Percentiles rank a stretch among this genome's conserved stretches.
Conservation (phyloP, 2,329 filamentous ascomycete genomes). For the Fusarium pseudograminearum region DNA sequence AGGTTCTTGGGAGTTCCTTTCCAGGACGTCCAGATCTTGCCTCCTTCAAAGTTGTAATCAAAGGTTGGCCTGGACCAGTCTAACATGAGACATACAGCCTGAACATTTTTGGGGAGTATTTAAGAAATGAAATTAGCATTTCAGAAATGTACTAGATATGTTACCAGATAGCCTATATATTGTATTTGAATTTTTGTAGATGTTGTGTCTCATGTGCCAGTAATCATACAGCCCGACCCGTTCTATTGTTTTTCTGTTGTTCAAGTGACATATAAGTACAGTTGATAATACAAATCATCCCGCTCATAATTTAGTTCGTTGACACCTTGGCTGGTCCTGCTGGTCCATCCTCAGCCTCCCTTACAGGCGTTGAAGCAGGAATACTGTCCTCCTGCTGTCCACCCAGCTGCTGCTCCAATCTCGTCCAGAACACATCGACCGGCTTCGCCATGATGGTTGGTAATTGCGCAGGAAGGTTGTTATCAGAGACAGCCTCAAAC, state of each 20-base stretch:
- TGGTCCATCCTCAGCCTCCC: constrained; percentile 23
- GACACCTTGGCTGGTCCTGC: constrained; percentile 38
- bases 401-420: constrained; percentile 56
- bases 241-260: constrained; percentile 8
- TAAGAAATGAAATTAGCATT: neutral
- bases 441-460: constrained; percentile 53
- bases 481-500: constrained; percentile 64
- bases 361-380: constrained; percentile 34
- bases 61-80: neutral
- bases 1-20: constrained; percentile 72
- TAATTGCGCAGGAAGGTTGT: constrained; percentile 51
- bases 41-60: constrained; percentile 54
- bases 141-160: neutral
- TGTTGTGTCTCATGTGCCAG: constrained; percentile 3
- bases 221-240: constrained; percentile 39
- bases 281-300: constrained; percentile 45
- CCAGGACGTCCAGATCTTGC: constrained; percentile 60
- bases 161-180: neutral
- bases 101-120: neutral
- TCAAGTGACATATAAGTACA: constrained; percentile 25
- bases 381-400: constrained; percentile 47
- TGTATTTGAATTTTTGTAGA: neutral
- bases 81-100: neutral
- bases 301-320: constrained; percentile 28
- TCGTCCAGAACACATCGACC: constrained; percentile 59